These are phyloP conservation scores for Coemansia aciculifera DNA, from an alignment of 192 early-diverging fungal genomes.

Conservation along the genomic window DNA sequence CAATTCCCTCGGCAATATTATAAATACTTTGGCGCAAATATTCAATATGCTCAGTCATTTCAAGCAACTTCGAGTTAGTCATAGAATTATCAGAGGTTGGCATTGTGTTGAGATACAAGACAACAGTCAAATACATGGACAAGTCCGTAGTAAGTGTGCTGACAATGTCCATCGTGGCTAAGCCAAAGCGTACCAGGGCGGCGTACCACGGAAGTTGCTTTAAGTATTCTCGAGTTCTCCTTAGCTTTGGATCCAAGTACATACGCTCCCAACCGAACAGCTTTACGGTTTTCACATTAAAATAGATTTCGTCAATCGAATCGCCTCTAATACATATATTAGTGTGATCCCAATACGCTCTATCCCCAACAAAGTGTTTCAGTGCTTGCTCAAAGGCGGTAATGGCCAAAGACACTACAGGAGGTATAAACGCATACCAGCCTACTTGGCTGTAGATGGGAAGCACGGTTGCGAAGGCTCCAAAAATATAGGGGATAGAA, in stretches of 20 bases:
- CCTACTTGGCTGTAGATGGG: background rate
- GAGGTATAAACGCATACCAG: background rate
- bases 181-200: background rate
- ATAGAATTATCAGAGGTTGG: background rate
- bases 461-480: background rate
- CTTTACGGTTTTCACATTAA: background rate
- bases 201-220: background rate
- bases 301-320: background rate
- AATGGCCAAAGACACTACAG: background rate
- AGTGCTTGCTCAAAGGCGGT: no score
- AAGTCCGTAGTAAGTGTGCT: background rate
- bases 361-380: background rate
- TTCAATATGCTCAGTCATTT: background rate
- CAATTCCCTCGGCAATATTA: background rate
- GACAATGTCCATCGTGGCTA: background rate
- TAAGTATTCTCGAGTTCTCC: background rate
- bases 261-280: conserved; percentile 9
- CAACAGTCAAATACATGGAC: conserved; percentile 1
- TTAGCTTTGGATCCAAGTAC: background rate
- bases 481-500: background rate
- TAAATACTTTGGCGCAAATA: background rate
- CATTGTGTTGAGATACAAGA: background rate
- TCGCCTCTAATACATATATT: background rate
- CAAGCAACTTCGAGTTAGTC: background rate
- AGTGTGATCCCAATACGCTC: background rate